Evolutionary conservation across 2,329 filamentous ascomycete species (phyloP), one percentile per base, ranked within the genome.

Genomic region (Claviceps pazoutovae): DNA sequence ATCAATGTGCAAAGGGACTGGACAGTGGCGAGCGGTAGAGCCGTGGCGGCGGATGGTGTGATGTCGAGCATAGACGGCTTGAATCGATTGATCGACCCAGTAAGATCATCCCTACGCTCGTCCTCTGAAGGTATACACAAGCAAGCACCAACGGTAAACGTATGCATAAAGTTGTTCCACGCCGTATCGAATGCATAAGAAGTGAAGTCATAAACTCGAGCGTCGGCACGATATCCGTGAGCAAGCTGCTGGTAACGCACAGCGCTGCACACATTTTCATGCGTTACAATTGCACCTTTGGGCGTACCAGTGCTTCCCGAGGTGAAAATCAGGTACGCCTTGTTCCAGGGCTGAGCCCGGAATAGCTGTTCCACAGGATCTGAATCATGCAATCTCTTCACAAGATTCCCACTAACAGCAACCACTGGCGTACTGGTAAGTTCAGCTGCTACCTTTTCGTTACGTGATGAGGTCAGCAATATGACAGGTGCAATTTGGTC

Each of bases 221-320:
- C 50, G 9, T 53, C 37, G 13, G 36, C 21, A 13, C 26, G 55
- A 41, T 60, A 58, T 5, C 57, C 54, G 13, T 58, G 51, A 2
- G 53, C 46, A n/a, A 51, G 48, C 8, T 55, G 52, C 46, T 54
- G 61, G 45, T 55, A 56, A 16, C 38, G 46, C 41, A 60, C 48
- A 13, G 59, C 53, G 38, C 53, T 58, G 42, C 54, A 53, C 9
- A 61, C 53, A 50, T 58, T 56, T 5, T 51, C 23, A 26, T 63
- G 61, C 14, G 56, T 57, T 19, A 60, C 52, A 3, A 59, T 50
- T 2, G 57, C 57, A n/a, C 61, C 61, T 38, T 63, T 63, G 5
- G 61, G 60, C 5, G 54, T 57, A 2, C 60, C 57, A 13, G 57
- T 59, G 11, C 50, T 57, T 4, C 57, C 57, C 3, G 55, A 57